Percentiles rank a stretch among this genome's conserved stretches.
phyloP scores from a whole-genome alignment of 2,329 filamentous ascomycete genomes.

The Colletotrichum nymphaeae region DNA sequence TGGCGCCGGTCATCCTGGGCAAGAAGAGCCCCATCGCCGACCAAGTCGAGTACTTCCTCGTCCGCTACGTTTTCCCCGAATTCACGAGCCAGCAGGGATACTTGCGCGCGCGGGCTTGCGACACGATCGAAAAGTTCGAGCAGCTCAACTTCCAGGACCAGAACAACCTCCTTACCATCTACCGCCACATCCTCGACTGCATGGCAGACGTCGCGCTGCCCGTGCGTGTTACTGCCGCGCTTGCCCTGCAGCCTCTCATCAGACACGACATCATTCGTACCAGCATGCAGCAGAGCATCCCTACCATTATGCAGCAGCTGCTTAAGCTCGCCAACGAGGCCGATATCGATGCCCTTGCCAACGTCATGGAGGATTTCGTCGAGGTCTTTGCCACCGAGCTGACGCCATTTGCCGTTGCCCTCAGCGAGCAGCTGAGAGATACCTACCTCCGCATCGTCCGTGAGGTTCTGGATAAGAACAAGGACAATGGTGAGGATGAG shows the following conservation, averaged over 20 bases:
- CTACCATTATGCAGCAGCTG: conserved; percentile 99
- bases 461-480: conserved; percentile 87
- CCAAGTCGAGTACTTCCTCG: conserved; percentile 98
- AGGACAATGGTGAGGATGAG: conserved; percentile 79
- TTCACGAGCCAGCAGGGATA: conserved; percentile 94
- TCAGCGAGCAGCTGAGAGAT: conserved; percentile 95
- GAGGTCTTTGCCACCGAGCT: conserved; percentile 98
- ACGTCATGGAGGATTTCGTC: conserved; percentile 99
- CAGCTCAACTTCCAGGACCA: conserved; percentile 96
- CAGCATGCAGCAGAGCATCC: conserved; percentile 97
- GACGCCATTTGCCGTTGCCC: conserved; percentile 94
- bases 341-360: conserved; percentile 95
- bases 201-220: conserved; percentile 96
- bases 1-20: conserved; percentile 92
- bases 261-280: conserved; percentile 93
- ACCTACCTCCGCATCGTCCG: conserved; percentile 95
- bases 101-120: conserved; percentile 92
- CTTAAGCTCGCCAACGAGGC: conserved; percentile 97
- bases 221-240: conserved; percentile 91
- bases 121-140: conserved; percentile 98
- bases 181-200: conserved; percentile 94
- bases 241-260: conserved; percentile 95
- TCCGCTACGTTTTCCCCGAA: conserved; percentile 97
- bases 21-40: conserved; percentile 99
- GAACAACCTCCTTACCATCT: conserved; percentile 95